Base-by-base conservation (phyloP, 305 asterid genomes). In the Solanum hybrid region DNA sequence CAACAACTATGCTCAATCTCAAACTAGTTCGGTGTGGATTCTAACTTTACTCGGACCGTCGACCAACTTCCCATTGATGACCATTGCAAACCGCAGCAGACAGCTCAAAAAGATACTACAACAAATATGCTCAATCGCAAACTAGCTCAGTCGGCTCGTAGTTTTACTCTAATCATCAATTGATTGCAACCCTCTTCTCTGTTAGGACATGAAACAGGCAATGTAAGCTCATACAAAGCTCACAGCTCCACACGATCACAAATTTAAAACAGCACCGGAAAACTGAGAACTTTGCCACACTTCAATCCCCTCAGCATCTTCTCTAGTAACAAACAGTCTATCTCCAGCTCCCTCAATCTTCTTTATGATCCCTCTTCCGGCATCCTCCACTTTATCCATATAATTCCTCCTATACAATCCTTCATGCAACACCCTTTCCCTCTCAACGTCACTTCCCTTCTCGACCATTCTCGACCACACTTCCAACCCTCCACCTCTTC, bases 291-390 rank as follows among this genome's bases (percentile, higher is more conserved):
- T 96, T 91, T 95, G 96, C 99, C 99, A 97, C 89, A 96, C 98
- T 94, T 97, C 99, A 93, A 97, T 93, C 85, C 99, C 99, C 92
- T 97, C 99, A 14, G 91, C 94, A 87, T 91, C 94, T 93, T 96
- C 98, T 90, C 99, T 93, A 38, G 94, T 94, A 83, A 97, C 95
- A 86, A 96, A 97, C 3, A 97, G 94, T 90, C 99, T 92, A 92
- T 97, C 96, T n/a, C 99, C 98, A 22, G 98, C 99, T 24, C 99
- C 99, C 88, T 94, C 99, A 7, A 97, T 94, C 91, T 96, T 97
- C 94, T 92, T 95, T 89, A 97, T 93, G 45, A 89, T 70, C 79
- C 99, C 99, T 91, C 99, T 92, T 88, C 92, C 91, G 0, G 97
- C 93, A 93, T 97, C 98, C 93, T 91, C 94, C 26, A 89, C 89